These are phyloP conservation scores for Plasmodium falciparum DNA, from an alignment of 169 alveolate species.

Conservation along the genomic window DNA sequence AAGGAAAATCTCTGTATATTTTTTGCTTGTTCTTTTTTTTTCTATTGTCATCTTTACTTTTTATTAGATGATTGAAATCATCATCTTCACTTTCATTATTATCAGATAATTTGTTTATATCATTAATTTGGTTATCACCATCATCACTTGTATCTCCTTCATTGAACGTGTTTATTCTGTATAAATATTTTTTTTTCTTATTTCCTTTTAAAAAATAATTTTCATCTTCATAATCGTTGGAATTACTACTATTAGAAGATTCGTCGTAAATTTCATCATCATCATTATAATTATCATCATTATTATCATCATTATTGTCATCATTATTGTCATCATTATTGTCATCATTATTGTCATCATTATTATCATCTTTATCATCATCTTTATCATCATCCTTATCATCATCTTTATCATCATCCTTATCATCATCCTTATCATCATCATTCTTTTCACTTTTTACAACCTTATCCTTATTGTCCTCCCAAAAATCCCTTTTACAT, in stretches of 20 bases:
- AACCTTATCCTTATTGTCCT: background rate
- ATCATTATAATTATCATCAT: background rate
- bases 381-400: background rate
- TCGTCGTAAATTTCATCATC: background rate
- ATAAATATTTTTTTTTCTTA: too few relatives aligned
- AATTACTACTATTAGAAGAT: background rate
- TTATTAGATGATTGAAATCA: too few relatives aligned
- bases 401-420: slow-evolving; percentile 1
- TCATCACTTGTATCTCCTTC: slow-evolving; percentile 2
- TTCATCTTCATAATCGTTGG: background rate
- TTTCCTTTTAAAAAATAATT: too few relatives aligned
- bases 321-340: slow-evolving; percentile 15
- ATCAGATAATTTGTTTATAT: background rate
- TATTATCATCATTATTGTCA: background rate
- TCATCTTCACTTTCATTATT: background rate
- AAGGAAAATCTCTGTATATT: too few relatives aligned
- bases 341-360: slow-evolving; percentile 1
- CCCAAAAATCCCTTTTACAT: background rate
- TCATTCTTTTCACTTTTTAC: slow-evolving; percentile 15
- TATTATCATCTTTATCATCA: background rate
- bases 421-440: background rate
- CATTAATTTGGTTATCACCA: background rate
- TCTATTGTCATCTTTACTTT: too few relatives aligned
- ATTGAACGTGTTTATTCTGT: background rate
- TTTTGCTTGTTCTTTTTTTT: too few relatives aligned